A percentile compares a stretch with the other conserved stretches of the same genome.
Conservation (phyloP, 306 rosid species). For the Nissolia schottii region DNA sequence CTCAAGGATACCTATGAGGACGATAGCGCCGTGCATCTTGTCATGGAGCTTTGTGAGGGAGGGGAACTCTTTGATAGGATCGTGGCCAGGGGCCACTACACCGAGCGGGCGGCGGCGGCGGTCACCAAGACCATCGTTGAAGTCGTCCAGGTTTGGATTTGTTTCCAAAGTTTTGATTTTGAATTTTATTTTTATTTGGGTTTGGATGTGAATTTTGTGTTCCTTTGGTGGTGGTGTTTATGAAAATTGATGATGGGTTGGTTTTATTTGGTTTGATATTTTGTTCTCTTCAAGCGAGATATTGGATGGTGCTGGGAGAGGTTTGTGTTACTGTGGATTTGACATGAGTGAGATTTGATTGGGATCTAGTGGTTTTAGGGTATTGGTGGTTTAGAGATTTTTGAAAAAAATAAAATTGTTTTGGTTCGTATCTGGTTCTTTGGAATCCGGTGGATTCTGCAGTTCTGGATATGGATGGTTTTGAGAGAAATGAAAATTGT, state of each 20-base stretch:
- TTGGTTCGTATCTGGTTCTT: too few relatives aligned
- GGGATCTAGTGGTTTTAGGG: too few relatives aligned
- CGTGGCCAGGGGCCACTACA: constrained; percentile 89
- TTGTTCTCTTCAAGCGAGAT: not conserved
- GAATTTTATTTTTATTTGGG: not conserved
- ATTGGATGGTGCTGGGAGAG: not conserved
- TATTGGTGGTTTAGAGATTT: too few relatives aligned
- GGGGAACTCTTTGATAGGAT: constrained; percentile 94
- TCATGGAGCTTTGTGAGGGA: constrained; percentile 97
- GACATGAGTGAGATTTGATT: too few relatives aligned
- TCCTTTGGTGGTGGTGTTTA: not conserved
- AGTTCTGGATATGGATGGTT: not conserved
- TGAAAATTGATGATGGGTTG: not conserved
- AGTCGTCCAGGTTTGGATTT: constrained; percentile 76
- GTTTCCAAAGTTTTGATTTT: not conserved
- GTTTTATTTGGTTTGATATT: not conserved
- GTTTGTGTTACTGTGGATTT: too few relatives aligned
- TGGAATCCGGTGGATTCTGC: not conserved
- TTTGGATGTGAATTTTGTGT: not conserved
- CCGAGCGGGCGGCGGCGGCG: constrained; percentile 89
- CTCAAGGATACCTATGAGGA: constrained; percentile 88
- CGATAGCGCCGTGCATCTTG: constrained; percentile 82
- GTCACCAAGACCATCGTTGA: constrained; percentile 86
- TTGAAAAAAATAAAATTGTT: not conserved
- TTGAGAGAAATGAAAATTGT: not conserved